Evolutionary conservation across 2,329 filamentous ascomycete genomes (phyloP).

Genomic region (Magnaporthiopsis poae): DNA sequence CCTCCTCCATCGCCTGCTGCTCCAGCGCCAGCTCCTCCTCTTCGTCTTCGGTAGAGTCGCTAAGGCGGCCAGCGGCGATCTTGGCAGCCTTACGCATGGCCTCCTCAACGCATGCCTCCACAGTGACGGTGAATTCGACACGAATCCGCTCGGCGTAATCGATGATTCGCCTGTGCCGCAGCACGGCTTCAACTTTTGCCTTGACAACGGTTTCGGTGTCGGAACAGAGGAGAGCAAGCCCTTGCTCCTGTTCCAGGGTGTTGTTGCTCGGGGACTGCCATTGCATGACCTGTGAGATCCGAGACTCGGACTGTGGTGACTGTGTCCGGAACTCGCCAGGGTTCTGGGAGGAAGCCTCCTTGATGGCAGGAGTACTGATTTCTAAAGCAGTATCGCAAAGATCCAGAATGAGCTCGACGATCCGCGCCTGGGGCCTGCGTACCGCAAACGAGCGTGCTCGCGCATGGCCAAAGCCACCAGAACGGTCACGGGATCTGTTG

Average conservation of each 20-base stretch:
- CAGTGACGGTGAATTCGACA: conserved; percentile 81
- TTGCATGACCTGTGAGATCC: conserved; percentile 85
- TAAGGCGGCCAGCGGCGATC: conserved; percentile 75
- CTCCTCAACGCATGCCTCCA: conserved; percentile 90
- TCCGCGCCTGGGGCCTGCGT: conserved; percentile 76
- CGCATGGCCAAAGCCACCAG: conserved; percentile 61
- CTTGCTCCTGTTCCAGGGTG: conserved; percentile 86
- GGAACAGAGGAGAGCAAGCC: conserved; percentile 73
- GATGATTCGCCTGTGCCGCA: conserved; percentile 82
- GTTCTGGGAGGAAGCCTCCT: conserved; percentile 60
- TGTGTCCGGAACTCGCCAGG: conserved; percentile 78
- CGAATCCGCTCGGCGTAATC: conserved; percentile 95
- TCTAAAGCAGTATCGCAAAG: conserved; percentile 92
- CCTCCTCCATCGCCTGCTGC: conserved; percentile 27
- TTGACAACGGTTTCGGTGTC: conserved; percentile 80
- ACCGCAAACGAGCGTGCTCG: conserved; percentile 84
- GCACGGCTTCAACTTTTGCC: conserved; percentile 84
- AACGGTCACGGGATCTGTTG: conserved; percentile 61
- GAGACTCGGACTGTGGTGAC: conserved; percentile 89
- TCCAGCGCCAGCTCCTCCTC: conserved; percentile 43
- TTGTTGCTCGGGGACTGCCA: conserved; percentile 93
- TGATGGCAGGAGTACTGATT: conserved; percentile 87
- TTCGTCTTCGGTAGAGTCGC: conserved; percentile 60
- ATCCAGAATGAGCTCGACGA: conserved; percentile 89
- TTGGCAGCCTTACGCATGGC: conserved; percentile 81